Percentiles rank a stretch among this genome's conserved stretches.
Conservation (phyloP, 805 yeast species). For the Candida odintsovae region DNA sequence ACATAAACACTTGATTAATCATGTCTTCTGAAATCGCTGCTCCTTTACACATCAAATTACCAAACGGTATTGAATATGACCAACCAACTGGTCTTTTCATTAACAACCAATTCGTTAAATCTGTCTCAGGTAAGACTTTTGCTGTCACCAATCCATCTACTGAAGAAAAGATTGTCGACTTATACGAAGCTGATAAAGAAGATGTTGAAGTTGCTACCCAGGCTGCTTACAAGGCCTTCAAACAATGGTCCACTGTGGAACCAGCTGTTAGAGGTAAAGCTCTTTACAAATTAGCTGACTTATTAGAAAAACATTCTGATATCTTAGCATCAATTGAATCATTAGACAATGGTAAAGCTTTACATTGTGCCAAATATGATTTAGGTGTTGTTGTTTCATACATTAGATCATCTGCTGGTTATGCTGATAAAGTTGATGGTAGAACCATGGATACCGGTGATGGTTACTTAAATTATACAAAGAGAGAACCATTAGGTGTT, state of each 20-base stretch:
- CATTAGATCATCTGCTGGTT: slow-evolving; percentile 48
- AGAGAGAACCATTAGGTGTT: slow-evolving; percentile 63
- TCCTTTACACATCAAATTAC: slow-evolving; percentile 27
- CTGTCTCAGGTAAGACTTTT: slow-evolving; percentile 51
- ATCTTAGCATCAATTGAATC: slow-evolving; percentile 45
- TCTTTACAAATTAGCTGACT: slow-evolving; percentile 42
- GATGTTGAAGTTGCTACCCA: slow-evolving; percentile 49
- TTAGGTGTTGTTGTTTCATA: slow-evolving; percentile 40
- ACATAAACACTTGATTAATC: not conserved
- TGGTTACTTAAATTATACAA: slow-evolving; percentile 46
- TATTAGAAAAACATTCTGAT: slow-evolving; percentile 42
- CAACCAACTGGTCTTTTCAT: slow-evolving; percentile 64
- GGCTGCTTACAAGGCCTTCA: slow-evolving; percentile 67
- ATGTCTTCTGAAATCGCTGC: slow-evolving; percentile 3
- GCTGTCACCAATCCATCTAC: slow-evolving; percentile 52
- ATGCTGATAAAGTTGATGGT: slow-evolving; percentile 47
- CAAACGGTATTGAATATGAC: slow-evolving; percentile 49
- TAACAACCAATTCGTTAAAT: slow-evolving; percentile 53
- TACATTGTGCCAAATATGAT: slow-evolving; percentile 43
- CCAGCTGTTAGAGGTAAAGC: slow-evolving; percentile 38
- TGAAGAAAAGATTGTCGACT: slow-evolving; percentile 51
- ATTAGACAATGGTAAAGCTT: slow-evolving; percentile 49
- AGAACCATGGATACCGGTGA: slow-evolving; percentile 43
- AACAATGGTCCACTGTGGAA: slow-evolving; percentile 41
- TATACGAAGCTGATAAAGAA: slow-evolving; percentile 44